Evolutionary conservation across 148 eudicot genomes (phyloP), one percentile per base, ranked within the genome.

Genomic region (Cornus kousa): DNA sequence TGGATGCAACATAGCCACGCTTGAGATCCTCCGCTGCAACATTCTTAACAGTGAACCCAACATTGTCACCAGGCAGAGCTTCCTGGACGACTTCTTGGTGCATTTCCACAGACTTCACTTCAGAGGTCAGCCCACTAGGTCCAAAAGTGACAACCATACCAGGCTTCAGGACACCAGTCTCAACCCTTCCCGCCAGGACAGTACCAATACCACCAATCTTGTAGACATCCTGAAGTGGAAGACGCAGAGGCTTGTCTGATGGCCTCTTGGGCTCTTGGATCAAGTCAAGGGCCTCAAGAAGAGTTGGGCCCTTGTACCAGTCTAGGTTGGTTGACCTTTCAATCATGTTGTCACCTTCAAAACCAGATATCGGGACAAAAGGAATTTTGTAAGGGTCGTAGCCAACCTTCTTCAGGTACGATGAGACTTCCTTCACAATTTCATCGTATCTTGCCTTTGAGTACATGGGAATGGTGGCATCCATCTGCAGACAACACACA

Each of bases 321-420:
- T 73, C 76, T 5, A 73, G 76, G 76, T 73, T 73, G 39, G 76
- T 73, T 7, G 76, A 73, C 40, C 76, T 73, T 37, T 73, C 76
- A 55, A 50, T 50, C 57, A 50, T 50, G 57, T 50, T 50, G 57
- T 50, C 57, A 8, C 57, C 37, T 33, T 33, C 37, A 33, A 33
- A 33, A 33, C 37, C 37, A 33, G 37, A 33, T 33, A 33, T 33
- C 37, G 37, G 37, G 37, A 33, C 37, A 33, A 33, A 33, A 33
- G 37, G 37, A 33, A 33, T 3, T 33, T 50, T 50, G 57, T 73
- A 67, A 46, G 79, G 79, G 40, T 77, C 68, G 79, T 68, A 77
- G 13, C 79, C 79, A 19, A 77, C 79, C 73, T 68, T 77, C 79
- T 77, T 77, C 72, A 77, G 64, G 79, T 77, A 77, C 43, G 79